Base-by-base conservation (phyloP, 306 rosid species). In the Senna tora region DNA sequence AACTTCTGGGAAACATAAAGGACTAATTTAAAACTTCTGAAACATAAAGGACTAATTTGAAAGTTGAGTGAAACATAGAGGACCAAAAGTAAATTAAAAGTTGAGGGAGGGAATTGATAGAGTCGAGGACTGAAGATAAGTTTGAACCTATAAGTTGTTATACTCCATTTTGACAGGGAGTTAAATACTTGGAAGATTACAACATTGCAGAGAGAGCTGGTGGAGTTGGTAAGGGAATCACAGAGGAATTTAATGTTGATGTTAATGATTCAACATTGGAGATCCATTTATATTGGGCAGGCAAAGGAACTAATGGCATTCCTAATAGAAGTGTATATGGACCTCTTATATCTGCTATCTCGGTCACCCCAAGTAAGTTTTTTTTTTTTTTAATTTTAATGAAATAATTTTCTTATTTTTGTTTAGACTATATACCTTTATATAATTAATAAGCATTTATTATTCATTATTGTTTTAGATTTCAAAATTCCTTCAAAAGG, bases 341-440 rank as follows among this genome's bases (percentile, higher is more conserved):
- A 71, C 97, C 96, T 81, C 90, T 92, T 52, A 92, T 92, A 80
- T 87, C 93, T 67, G 91, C 93, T n/a, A 86, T 92, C 56, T 68
- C 85, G 0, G 86, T 92, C 59, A 84, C 91, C 46, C 86, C 96
- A 51, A 85, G 97, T 89, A 77, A 77, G 83, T 46, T 53, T 38
- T 47, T 47, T 59, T 65, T 15, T 1, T 46, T 53, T 38, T 47
- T 47, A 55, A 61, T 15, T 1, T 1, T 25, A 25, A 25, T 25
- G 3, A 25, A 25, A 21, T 14, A 1, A 12, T 7, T 34, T 74
- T 67, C 17, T 68, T 51, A 2, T 15, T 7, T 33, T 75, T 56
- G 9, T 62, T 22, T 46, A 10, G 38, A 62, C 22, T 47, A 34
- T 19, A 41, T 55, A 36, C 6, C 8, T 36, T 5, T 4, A 39